phyloP scores from a whole-genome alignment of 306 rosid genomes.

The Lathyrus oleraceus region DNA sequence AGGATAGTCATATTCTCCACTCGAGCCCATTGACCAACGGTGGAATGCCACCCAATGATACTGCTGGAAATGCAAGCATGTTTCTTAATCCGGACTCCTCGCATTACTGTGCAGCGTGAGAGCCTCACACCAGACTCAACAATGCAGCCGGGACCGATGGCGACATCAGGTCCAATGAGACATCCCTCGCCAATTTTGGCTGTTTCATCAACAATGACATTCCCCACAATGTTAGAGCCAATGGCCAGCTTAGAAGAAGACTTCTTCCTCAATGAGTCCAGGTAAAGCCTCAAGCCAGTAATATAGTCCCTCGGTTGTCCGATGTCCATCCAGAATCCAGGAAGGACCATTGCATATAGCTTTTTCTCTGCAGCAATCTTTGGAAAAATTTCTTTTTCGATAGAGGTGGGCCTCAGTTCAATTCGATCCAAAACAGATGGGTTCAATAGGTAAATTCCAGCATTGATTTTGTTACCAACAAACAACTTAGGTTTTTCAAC shows the following conservation, averaged over 20 bases:
- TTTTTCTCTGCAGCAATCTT: constrained; percentile 79
- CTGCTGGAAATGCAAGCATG: constrained; percentile 94
- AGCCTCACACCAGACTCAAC: constrained; percentile 89
- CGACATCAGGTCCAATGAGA: constrained; percentile 94
- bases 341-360: constrained; percentile 95
- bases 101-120: constrained; percentile 91
- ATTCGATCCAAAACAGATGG: constrained; percentile 91
- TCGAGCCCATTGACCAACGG: constrained; percentile 95
- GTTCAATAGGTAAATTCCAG: constrained; percentile 87
- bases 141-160: constrained; percentile 94
- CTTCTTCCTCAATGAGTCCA: constrained; percentile 77
- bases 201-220: constrained; percentile 85
- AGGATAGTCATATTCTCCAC: constrained; percentile 95
- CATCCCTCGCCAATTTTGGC: constrained; percentile 93
- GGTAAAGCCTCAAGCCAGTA: constrained; percentile 85
- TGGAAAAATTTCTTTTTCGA: constrained; percentile 98
- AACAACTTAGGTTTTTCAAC: constrained; percentile 96
- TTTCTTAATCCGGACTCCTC: constrained; percentile 82
- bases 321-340: constrained; percentile 99
- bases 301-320: constrained; percentile 98
- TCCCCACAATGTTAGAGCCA: constrained; percentile 80
- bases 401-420: constrained; percentile 91
- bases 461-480: constrained; percentile 99
- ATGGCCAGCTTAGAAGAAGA: constrained; percentile 72
- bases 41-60: constrained; percentile 93